Conservation (phyloP, 2,329 filamentous ascomycete genomes). For the Colletotrichum eleusines region DNA sequence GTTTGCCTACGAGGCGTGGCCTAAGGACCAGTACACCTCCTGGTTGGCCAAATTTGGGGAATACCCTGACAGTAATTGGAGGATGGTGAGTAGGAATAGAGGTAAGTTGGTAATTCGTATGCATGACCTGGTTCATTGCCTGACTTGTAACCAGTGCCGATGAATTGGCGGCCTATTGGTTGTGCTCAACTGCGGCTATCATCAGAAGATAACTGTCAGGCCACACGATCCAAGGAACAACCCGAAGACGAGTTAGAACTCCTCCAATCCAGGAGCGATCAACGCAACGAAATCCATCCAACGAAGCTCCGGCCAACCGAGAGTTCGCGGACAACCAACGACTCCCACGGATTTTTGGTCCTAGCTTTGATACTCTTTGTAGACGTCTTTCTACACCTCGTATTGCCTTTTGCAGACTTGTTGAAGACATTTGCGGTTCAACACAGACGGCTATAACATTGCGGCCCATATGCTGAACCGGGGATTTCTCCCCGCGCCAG, state of each 20-base stretch:
- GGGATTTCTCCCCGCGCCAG: neutral
- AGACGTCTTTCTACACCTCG: neutral
- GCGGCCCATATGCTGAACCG: neutral
- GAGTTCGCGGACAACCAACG: neutral
- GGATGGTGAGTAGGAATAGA: neutral
- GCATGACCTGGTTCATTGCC: neutral
- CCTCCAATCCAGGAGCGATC: neutral
- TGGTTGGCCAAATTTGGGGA: neutral
- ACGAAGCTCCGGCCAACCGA: neutral
- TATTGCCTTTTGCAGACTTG: neutral
- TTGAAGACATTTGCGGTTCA: neutral
- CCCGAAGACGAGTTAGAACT: neutral
- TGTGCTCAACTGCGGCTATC: neutral
- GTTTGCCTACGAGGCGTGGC: neutral
- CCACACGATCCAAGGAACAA: neutral
- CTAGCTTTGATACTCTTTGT: neutral
- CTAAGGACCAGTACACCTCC: neutral
- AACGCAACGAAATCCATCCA: neutral
- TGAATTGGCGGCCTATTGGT: neutral
- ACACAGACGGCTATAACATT: neutral
- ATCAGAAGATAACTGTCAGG: neutral
- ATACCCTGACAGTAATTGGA: neutral
- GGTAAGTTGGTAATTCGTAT: neutral
- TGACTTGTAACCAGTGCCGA: neutral
- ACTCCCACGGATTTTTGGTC: neutral